Evolutionary conservation across 1,139 yeast species (phyloP), one percentile per base, ranked within the genome.

Genomic region (Candida sp.): DNA sequence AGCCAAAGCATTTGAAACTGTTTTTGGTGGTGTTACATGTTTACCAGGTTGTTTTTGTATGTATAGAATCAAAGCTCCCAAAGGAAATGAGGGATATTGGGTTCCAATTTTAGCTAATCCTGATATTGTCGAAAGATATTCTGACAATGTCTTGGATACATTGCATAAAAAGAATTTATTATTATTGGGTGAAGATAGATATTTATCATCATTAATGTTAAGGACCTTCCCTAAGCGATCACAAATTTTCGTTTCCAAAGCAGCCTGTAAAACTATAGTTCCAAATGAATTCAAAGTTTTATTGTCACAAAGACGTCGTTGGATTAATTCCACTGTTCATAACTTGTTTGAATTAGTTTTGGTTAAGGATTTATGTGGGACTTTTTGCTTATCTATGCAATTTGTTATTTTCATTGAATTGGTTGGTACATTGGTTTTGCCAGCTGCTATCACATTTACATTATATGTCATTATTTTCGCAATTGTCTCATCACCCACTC

Each of bases 321-420:
- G 99, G 99, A 93, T 93, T 57, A 93, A 93, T 65, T 90, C 98
- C 2, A 93, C 99, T 0, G 95, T 93, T 39, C 99, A 93, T 65
- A 93, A 93, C 59, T 78, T 93, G 61, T 80, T 93, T 84, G 99
- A 93, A 65, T 78, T 93, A 55, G 87, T 87, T 3, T 70, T 90
- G 53, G 96, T 91, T 33, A 82, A 84, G 45, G 97, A 93, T 63
- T 75, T 93, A 52, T 93, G 99, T 75, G 99, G 99, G 52, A 93
- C 96, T 0, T 93, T 93, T 63, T 91, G 98, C 56, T 87, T 91
- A 56, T 91, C 98, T 2, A 93, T 93, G 99, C 97, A 93, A 67
- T 93, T 91, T 68, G 89, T 88, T 46, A 86, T 91, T 54, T 80
- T 80, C 47, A 84, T 93, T 55, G 98, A 93, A 61, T 76, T 93